phyloP scores from a whole-genome alignment of 1,284 basidiomycete genomes.

The Cutaneotrichosporon cutaneum region DNA sequence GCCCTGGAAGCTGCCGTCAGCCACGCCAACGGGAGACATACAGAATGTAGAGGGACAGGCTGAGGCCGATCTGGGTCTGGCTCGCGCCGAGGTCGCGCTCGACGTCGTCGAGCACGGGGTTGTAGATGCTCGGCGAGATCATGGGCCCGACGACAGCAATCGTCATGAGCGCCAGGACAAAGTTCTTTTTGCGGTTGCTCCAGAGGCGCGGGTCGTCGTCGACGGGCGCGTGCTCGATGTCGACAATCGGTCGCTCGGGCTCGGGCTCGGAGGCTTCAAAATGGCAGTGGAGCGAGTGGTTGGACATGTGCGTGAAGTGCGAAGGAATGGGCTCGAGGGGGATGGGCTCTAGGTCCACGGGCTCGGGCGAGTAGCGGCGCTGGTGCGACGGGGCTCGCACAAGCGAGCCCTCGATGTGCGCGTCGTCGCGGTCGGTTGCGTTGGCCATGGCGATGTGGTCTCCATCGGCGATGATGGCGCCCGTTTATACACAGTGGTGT shows the following conservation, averaged over 20 bases:
- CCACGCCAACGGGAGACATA: constrained; percentile 22
- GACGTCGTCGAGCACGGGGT: constrained; percentile 62
- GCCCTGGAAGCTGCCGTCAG: constrained; percentile 42
- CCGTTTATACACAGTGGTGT: too few species aligned
- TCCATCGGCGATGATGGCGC: neutral
- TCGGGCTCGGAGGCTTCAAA: constrained; percentile 18
- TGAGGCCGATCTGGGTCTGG: constrained; percentile 67
- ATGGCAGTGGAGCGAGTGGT: constrained; percentile 26
- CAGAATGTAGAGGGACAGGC: constrained; percentile 73
- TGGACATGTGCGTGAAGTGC: neutral
- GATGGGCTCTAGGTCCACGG: neutral
- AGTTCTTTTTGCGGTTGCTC: constrained; percentile 63
- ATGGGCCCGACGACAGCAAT: constrained; percentile 60
- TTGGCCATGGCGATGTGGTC: neutral
- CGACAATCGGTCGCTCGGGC: constrained; percentile 41
- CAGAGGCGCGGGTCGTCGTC: constrained; percentile 75
- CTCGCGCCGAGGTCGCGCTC: constrained; percentile 65
- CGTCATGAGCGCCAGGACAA: constrained; percentile 40
- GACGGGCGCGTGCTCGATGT: constrained; percentile 69
- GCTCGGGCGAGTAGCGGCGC: neutral
- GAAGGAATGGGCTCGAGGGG: constrained; percentile 6
- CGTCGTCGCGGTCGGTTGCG: constrained; percentile 21
- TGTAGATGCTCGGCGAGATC: constrained; percentile 57
- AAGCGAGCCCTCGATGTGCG: neutral
- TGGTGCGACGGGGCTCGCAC: constrained; percentile 13